A percentile compares a stretch with the other conserved stretches of the same genome.
Conservation (phyloP, 2,329 filamentous ascomycete genomes). For the Dactylellina drechsleri region DNA sequence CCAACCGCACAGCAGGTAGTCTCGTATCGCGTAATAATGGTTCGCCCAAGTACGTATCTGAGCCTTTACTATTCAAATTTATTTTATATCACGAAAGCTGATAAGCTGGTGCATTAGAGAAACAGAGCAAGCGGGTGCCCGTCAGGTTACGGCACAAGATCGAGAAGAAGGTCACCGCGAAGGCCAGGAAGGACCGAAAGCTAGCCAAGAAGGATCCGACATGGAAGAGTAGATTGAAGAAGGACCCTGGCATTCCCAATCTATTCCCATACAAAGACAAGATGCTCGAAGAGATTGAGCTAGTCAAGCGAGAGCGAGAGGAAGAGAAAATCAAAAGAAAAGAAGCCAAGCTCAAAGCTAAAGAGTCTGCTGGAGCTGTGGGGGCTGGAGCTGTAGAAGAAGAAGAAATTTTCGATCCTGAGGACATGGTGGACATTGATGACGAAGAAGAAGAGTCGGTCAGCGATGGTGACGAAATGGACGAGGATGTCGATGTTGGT, state of each 20-base stretch:
- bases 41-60: constrained; percentile 58
- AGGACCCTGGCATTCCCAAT: constrained; percentile 97
- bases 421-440: constrained; percentile 65
- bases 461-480: constrained; percentile 66
- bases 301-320: constrained; percentile 80
- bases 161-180: constrained; percentile 86
- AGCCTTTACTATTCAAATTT: neutral
- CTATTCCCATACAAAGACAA: constrained; percentile 98
- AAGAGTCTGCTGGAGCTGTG: constrained; percentile 70
- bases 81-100: constrained; percentile 30
- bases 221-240: constrained; percentile 95
- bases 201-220: constrained; percentile 93
- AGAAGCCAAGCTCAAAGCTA: constrained; percentile 73
- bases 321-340: constrained; percentile 78
- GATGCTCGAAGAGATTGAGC: constrained; percentile 92
- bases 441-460: constrained; percentile 64
- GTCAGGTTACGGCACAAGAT: constrained; percentile 95
- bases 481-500: constrained; percentile 57
- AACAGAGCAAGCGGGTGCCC: constrained; percentile 90
- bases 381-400: constrained; percentile 61
- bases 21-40: constrained; percentile 55
- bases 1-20: neutral
- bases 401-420: constrained; percentile 64
- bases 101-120: constrained; percentile 70
- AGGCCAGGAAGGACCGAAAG: constrained; percentile 90